These are phyloP conservation scores for Russula earlei DNA, from an alignment of 768 basidiomycete species.

Conservation along the genomic window DNA sequence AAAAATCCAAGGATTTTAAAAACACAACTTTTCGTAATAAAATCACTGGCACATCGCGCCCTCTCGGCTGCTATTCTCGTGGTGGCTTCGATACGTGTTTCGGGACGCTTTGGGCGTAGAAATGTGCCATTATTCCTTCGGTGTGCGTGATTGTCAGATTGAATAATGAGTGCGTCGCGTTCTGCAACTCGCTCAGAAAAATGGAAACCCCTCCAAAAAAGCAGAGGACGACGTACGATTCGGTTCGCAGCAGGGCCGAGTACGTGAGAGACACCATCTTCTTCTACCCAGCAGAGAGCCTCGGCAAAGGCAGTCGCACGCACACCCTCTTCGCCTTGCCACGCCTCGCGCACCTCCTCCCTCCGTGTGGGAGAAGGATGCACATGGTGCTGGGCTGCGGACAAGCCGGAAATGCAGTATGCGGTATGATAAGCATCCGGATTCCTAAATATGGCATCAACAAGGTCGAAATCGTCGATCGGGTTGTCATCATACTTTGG, in stretches of 20 bases:
- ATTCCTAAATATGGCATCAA: constrained; percentile 35
- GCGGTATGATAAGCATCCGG: constrained; percentile 94
- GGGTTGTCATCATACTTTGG: constrained; percentile 59
- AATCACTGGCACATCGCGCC: no score
- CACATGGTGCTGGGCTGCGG: constrained; percentile 78
- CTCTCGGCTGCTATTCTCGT: background rate
- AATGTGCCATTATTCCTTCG: constrained; percentile 58
- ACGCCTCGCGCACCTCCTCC: constrained; percentile 29
- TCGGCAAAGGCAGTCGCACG: constrained; percentile 43
- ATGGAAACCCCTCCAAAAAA: background rate
- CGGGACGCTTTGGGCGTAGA: constrained; percentile 54
- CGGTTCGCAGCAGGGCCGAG: constrained; percentile 56
- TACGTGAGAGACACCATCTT: constrained; percentile 44
- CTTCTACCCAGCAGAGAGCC: constrained; percentile 58
- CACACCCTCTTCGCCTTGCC: constrained; percentile 30
- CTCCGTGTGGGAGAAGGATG: constrained; percentile 35
- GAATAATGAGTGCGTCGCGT: constrained; percentile 74
- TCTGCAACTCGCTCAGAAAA: constrained; percentile 35
- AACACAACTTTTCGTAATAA: background rate
- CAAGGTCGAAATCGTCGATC: background rate
- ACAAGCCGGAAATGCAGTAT: constrained; percentile 86
- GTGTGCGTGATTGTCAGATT: constrained; percentile 64
- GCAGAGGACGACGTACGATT: constrained; percentile 36
- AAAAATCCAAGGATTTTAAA: background rate
- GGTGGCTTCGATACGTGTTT: background rate